Conservation (phyloP, 1,284 basidiomycete species). For the Erythrobasidium hasegawianum region DNA sequence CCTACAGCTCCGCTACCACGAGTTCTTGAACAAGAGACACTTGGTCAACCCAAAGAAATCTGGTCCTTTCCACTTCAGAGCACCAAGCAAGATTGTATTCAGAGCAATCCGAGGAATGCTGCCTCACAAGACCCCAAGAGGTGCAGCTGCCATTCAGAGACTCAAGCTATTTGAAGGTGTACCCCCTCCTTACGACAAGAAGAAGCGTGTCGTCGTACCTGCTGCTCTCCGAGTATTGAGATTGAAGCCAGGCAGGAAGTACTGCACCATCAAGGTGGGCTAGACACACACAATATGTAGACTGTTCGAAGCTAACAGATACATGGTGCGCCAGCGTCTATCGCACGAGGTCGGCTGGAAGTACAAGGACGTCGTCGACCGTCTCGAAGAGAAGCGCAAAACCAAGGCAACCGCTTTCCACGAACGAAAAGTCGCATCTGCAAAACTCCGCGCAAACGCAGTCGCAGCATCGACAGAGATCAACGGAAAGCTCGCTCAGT, state of each 20-base stretch:
- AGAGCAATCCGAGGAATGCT: slow-evolving; percentile 97
- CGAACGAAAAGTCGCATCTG: slow-evolving; percentile 79
- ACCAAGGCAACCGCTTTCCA: slow-evolving; percentile 99
- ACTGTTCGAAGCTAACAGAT: no score
- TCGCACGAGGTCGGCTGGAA: slow-evolving; percentile 99
- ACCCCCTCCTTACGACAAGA: slow-evolving; percentile 95
- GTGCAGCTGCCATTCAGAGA: slow-evolving; percentile 92
- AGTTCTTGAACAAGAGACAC: slow-evolving; percentile 99
- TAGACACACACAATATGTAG: not conserved
- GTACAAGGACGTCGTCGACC: slow-evolving; percentile 99
- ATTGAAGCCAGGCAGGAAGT: slow-evolving; percentile 99
- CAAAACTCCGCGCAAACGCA: not conserved
- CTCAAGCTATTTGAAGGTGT: slow-evolving; percentile 99
- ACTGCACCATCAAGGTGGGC: slow-evolving; percentile 93
- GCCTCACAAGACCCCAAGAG: slow-evolving; percentile 68
- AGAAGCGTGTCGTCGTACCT: slow-evolving; percentile 99
- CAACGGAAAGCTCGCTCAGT: not conserved
- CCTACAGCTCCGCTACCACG: slow-evolving; percentile 98
- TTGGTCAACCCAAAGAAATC: slow-evolving; percentile 99
- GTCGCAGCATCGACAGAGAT: slow-evolving; percentile 21
- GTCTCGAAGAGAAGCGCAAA: slow-evolving; percentile 99
- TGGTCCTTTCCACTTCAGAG: slow-evolving; percentile 98
- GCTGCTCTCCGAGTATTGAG: slow-evolving; percentile 93
- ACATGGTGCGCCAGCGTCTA: slow-evolving; percentile 61
- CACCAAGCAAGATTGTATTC: slow-evolving; percentile 98